Base-by-base conservation (phyloP, 2,329 filamentous ascomycete genomes). In the Trichophyton benhamiae region DNA sequence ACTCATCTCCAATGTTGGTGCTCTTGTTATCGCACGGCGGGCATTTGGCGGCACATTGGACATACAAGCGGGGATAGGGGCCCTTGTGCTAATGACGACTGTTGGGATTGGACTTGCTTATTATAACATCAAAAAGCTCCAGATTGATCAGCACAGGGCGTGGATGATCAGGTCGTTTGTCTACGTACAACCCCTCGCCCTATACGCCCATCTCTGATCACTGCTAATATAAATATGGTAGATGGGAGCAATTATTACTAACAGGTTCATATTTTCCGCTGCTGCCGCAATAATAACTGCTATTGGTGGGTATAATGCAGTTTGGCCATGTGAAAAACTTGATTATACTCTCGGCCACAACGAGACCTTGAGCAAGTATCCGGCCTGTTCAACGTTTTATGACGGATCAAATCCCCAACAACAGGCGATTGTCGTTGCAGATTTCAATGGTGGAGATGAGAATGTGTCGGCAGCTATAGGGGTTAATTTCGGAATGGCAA, bases 61-160 rank as follows among this genome's bases (percentile, higher is more conserved):
- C 1, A 76, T 77, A 1, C 82, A 84, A 65, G 68, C 71, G 0
- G 75, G 67, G 1, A 68, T 79, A 0, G 61, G 59, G 20, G 25
- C 41, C 15, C 52, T 61, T 7, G 61, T 61, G 6, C 20, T 53
- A 15, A 55, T 59, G 30, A 55, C 49, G 13, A 63, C 57, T 3
- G 36, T 61, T n/a, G 59, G 61, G 13, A 68, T 82, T 25, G 63
- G 67, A 0, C 63, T 85, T 49, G 80, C 82, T 0, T 79, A 78
- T 36, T 73, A 79, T 67, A 84, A 84, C 64, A 79, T 86, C 69
- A 84, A 82, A 68, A 72, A 75, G 2, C 70, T 86, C 1, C 83
- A 85, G 66, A 82, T 87, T 57, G 82, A 85, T 38, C 79, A 85
- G 66, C 83, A 86, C 63, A 76, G 83, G 1, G 81, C 81, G 2